Evolutionary conservation across 1,284 basidiomycete species (phyloP), one percentile per base, ranked within the genome.

Genomic region (Boletus smithii): DNA sequence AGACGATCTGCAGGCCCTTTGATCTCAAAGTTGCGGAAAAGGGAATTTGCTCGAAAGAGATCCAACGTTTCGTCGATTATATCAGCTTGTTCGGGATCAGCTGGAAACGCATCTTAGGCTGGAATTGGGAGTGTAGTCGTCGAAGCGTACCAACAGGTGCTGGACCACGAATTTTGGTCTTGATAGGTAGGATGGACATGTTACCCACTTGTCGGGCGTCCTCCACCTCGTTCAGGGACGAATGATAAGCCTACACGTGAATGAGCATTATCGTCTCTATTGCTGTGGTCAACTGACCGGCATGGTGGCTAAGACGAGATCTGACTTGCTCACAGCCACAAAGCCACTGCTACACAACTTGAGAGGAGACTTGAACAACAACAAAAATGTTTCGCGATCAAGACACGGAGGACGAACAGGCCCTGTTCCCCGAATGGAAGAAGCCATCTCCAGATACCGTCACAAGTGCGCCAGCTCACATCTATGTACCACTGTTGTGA

Each of bases 21-120:
- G 82, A 99, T 99, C 76, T 99, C 97, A 66, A 99, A 99, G 76
- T 99, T 99, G 64, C 97, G 88, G 74, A 99, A 99, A 53, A 99
- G 86, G 38, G 94, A 97, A 73, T 99, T 99, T 65, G 97, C 95
- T 42, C 97, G 88, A 75, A 99, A 99, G 49, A 99, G 84, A 72
- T 97, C 92, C 45, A 99, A 77, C 4, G 93, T 86, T 73, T 99
- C 97, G 69, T 98, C 95, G 57, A 99, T 81, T 60, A 99, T 94
- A 69, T 99, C 97, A 33, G 83, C 79, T 53, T 84, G 75, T 10
- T 80, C 79, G 0, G 84, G 76, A 67, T 95, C 91, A 56, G 88
- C 91, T 85, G 59, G 33, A 35, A 43, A 46, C 29, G 16, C 29
- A 22, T 17, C 11, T 55, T 27, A 50, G 38, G 42, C 42, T n/a